phyloP scores from a whole-genome alignment of 352 stramenopile species.

The Phytophthora gonapodyides region DNA sequence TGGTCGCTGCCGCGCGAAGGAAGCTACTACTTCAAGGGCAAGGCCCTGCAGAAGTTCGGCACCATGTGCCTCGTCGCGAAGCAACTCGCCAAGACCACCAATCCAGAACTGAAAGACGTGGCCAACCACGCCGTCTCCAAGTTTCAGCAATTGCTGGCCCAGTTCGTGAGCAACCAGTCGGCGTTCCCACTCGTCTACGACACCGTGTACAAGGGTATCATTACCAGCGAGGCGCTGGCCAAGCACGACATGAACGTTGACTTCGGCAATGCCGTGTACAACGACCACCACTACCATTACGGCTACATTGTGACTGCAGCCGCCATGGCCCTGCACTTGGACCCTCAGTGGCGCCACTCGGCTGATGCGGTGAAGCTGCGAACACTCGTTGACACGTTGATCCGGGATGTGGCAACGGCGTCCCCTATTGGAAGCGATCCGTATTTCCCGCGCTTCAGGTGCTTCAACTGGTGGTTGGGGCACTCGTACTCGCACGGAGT shows the following conservation, averaged over 20 bases:
- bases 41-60: conserved; percentile 76
- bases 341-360: conserved; percentile 45
- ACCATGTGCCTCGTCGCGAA: conserved; percentile 77
- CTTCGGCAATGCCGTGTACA: conserved; percentile 76
- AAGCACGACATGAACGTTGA: conserved; percentile 75
- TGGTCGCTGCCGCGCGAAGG: conserved; percentile 68
- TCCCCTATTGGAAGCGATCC: conserved; percentile 29
- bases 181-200: conserved; percentile 69
- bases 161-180: conserved; percentile 52
- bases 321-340: conserved; percentile 52
- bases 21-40: conserved; percentile 89
- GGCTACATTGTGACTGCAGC: conserved; percentile 65
- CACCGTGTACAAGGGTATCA: conserved; percentile 70
- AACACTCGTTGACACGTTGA: conserved; percentile 51
- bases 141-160: conserved; percentile 47
- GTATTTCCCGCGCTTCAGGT: conserved; percentile 64
- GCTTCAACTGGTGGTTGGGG: conserved; percentile 70
- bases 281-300: conserved; percentile 81
- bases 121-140: conserved; percentile 52
- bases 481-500: conserved; percentile 76
- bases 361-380: conserved; percentile 42
- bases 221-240: conserved; percentile 54
- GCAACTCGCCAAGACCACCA: conserved; percentile 59
- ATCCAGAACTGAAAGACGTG: conserved; percentile 51
- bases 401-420: conserved; percentile 56